Conservation (phyloP, 139 green algal species). For the Spirogloea muscicola region DNA sequence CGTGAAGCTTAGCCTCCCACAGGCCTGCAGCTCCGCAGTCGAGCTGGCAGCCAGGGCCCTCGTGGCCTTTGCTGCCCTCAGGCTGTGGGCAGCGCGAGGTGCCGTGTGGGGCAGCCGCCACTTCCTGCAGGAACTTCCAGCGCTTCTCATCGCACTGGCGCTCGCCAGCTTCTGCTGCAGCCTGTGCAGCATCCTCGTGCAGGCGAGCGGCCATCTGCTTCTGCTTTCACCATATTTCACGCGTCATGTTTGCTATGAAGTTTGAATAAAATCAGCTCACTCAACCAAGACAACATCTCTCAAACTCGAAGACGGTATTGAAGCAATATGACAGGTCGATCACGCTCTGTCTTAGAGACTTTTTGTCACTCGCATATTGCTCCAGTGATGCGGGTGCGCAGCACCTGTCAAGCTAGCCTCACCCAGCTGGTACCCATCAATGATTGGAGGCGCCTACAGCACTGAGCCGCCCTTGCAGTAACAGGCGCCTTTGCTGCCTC, state of each 20-base stretch:
- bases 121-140: no score
- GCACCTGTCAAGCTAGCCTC: no score
- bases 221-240: background rate
- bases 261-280: background rate
- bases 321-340: no score
- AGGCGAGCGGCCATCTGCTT: slow-evolving; percentile 4
- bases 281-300: no score
- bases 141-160: background rate
- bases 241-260: background rate
- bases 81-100: background rate
- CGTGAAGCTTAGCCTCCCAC: slow-evolving; percentile 3
- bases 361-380: slow-evolving; percentile 1
- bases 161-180: slow-evolving; percentile 27
- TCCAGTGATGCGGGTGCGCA: no score
- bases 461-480: background rate
- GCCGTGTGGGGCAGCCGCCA: no score
- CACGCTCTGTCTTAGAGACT: background rate
- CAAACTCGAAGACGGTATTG: no score
- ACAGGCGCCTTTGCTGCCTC: background rate
- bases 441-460: no score
- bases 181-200: slow-evolving; percentile 1
- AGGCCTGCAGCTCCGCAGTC: background rate
- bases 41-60: background rate
- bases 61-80: background rate
- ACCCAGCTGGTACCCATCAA: no score